Conservation (phyloP, 768 basidiomycete species). For the Kondoa malvinella region DNA sequence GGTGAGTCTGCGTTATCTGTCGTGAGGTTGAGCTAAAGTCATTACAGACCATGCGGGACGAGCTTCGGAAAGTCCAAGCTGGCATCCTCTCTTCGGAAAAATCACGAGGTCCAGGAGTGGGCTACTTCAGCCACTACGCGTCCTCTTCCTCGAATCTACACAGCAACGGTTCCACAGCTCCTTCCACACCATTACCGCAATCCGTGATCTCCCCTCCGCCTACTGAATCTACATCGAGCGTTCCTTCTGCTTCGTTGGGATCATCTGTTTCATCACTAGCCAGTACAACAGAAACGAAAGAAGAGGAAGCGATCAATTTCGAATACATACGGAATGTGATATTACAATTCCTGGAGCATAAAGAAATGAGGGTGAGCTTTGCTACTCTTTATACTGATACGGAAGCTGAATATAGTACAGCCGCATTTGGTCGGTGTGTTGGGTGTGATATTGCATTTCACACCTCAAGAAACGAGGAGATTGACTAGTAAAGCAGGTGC, state of each 20-base stretch:
- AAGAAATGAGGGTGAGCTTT: conserved; percentile 81
- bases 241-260: too few relatives aligned
- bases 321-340: conserved; percentile 95
- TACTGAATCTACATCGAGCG: background rate
- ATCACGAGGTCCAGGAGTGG: conserved; percentile 81
- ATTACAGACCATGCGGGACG: conserved; percentile 69
- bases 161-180: background rate
- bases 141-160: background rate
- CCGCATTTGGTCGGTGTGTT: conserved; percentile 79
- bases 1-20: conserved; percentile 35
- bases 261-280: background rate
- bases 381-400: background rate
- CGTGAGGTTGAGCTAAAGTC: background rate
- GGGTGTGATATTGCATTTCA: conserved; percentile 82
- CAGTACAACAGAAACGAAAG: conserved; percentile 28
- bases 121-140: conserved; percentile 43
- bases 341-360: conserved; percentile 91
- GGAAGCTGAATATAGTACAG: conserved; percentile 32
- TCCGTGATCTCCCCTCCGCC: conserved; percentile 9
- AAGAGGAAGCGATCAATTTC: conserved; percentile 81
- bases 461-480: conserved; percentile 80
- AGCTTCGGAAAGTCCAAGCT: conserved; percentile 85
- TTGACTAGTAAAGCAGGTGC: conserved; percentile 54
- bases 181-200: background rate
- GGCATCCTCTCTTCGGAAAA: conserved; percentile 76